phyloP scores from a whole-genome alignment of 495 filamentous ascomycete genomes.

The Annulohypoxylon moriforme region DNA sequence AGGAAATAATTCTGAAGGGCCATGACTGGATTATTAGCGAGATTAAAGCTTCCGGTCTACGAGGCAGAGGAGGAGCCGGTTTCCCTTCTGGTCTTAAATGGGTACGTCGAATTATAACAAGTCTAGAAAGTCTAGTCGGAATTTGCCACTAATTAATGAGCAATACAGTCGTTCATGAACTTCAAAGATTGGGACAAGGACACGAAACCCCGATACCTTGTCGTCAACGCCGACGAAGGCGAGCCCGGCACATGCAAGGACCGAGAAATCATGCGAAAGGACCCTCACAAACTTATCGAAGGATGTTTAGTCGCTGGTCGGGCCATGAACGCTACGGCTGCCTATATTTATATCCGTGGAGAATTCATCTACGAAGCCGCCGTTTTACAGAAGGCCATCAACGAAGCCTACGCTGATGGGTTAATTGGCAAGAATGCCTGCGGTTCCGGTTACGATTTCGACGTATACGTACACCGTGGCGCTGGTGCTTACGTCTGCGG shows the following conservation, averaged over 20 bases:
- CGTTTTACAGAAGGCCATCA: slow-evolving; percentile 91
- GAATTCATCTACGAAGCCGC: slow-evolving; percentile 99
- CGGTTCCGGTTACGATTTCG: slow-evolving; percentile 96
- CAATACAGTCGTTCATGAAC: slow-evolving; percentile 95
- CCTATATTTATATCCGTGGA: slow-evolving; percentile 99
- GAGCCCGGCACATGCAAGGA: slow-evolving; percentile 99
- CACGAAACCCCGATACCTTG: slow-evolving; percentile 92
- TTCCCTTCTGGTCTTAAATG: slow-evolving; percentile 99
- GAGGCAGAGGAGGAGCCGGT: slow-evolving; percentile 95
- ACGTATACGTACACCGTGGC: slow-evolving; percentile 95
- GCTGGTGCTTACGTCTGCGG: slow-evolving; percentile 98
- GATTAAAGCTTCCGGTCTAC: slow-evolving; percentile 93
- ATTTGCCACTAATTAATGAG: slow-evolving; percentile 39
- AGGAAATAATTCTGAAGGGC: slow-evolving; percentile 96
- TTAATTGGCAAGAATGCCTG: slow-evolving; percentile 98
- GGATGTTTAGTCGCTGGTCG: slow-evolving; percentile 96
- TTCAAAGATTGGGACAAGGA: slow-evolving; percentile 99
- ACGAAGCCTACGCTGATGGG: slow-evolving; percentile 94
- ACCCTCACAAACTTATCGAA: slow-evolving; percentile 98
- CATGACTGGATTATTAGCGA: slow-evolving; percentile 99
- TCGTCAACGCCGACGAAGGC: slow-evolving; percentile 98
- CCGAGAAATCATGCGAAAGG: slow-evolving; percentile 99
- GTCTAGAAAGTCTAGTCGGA: not conserved
- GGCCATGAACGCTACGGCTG: slow-evolving; percentile 97
- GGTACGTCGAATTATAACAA: slow-evolving; percentile 64